These are phyloP conservation scores for Aspergillus phoenicis DNA, from an alignment of 2,329 filamentous ascomycete species.

Conservation along the genomic window DNA sequence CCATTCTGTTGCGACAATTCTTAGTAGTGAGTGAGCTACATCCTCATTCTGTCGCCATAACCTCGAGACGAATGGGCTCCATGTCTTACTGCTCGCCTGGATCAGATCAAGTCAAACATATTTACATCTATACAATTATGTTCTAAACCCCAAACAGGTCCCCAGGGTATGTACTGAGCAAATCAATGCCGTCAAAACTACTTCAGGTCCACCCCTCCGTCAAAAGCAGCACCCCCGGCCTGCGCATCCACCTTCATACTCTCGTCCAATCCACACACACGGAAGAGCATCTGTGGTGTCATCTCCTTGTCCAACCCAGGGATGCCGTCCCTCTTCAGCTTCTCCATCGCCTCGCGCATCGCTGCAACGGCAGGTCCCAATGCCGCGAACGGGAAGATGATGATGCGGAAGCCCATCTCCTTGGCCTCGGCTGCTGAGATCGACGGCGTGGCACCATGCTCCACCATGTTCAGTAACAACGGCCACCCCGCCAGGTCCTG, in stretches of 20 bases:
- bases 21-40: too few species aligned
- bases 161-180: neutral
- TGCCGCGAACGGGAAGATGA: constrained; percentile 47
- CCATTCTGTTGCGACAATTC: neutral
- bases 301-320: constrained; percentile 33
- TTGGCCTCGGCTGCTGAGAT: constrained; percentile 41
- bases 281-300: constrained; percentile 45
- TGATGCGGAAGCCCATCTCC: constrained; percentile 46
- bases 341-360: constrained; percentile 41
- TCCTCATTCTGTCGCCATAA: too few species aligned
- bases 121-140: neutral
- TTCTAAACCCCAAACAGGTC: neutral
- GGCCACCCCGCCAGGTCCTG: constrained; percentile 43
- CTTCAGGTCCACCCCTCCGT: constrained; percentile 35
- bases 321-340: constrained; percentile 40
- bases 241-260: constrained; percentile 44
- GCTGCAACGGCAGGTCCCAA: constrained; percentile 42
- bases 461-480: constrained; percentile 49
- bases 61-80: too few species aligned
- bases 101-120: neutral
- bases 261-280: constrained; percentile 48
- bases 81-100: neutral
- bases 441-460: constrained; percentile 46
- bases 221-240: constrained; percentile 41
- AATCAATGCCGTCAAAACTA: neutral